phyloP scores from a whole-genome alignment of 148 eudicot genomes.

The Linanthus parryae region DNA sequence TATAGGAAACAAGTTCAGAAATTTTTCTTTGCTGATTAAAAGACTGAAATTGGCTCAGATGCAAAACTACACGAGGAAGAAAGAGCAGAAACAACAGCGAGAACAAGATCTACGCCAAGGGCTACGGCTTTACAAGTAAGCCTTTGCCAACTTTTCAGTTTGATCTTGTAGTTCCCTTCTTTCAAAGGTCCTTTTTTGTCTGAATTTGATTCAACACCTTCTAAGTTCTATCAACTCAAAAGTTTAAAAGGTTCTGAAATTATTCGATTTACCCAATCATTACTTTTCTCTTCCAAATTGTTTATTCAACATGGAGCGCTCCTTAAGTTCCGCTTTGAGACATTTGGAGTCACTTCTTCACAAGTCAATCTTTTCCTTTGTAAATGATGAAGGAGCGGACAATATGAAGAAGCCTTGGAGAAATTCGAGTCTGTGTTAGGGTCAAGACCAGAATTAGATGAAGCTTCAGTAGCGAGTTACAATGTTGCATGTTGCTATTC shows the following conservation, averaged over 20 bases:
- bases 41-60: conserved; percentile 27
- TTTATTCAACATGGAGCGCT: neutral
- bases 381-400: conserved; percentile 41
- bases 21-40: neutral
- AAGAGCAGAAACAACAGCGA: conserved; percentile 66
- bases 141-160: neutral
- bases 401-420: conserved; percentile 80
- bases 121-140: conserved; percentile 74
- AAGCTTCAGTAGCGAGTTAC: conserved; percentile 88
- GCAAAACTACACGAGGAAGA: conserved; percentile 67
- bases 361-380: neutral
- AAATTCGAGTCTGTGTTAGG: conserved; percentile 93
- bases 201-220: too few relatives aligned
- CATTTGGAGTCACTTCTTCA: neutral
- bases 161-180: neutral
- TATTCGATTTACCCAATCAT: too few relatives aligned
- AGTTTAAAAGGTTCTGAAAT: too few relatives aligned
- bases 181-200: too few relatives aligned
- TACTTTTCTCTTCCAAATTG: neutral
- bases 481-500: conserved; percentile 97
- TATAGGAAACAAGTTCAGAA: neutral
- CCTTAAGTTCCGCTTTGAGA: too few relatives aligned
- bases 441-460: conserved; percentile 62
- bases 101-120: conserved; percentile 86
- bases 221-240: too few relatives aligned